Conservation (phyloP, 352 stramenopile genomes). For the Phytophthora syringae region DNA sequence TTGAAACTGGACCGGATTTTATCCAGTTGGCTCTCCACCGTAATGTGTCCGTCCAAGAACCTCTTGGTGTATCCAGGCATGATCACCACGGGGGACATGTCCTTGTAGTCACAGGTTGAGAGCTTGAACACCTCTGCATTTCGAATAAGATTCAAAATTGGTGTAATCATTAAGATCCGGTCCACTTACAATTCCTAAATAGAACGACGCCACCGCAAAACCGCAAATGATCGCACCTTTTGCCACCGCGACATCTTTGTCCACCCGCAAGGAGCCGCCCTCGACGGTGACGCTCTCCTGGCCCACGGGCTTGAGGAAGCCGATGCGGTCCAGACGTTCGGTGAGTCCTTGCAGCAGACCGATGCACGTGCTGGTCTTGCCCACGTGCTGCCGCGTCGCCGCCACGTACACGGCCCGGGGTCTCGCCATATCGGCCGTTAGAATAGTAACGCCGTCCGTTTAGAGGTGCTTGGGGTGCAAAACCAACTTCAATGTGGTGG, state of each 20-base stretch:
- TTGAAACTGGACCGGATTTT: constrained; percentile 80
- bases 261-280: constrained; percentile 76
- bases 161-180: constrained; percentile 17
- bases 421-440: not conserved
- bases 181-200: constrained; percentile 3
- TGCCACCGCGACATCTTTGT: constrained; percentile 91
- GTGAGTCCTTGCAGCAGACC: constrained; percentile 94
- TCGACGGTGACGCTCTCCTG: constrained; percentile 90
- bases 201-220: not conserved
- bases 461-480: too few relatives aligned
- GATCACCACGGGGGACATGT: constrained; percentile 98
- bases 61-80: constrained; percentile 95
- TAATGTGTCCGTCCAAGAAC: constrained; percentile 95
- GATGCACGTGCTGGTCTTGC: constrained; percentile 94
- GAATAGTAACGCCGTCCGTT: constrained; percentile 12
- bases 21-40: constrained; percentile 69
- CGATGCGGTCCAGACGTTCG: constrained; percentile 87
- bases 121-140: constrained; percentile 94
- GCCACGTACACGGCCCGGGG: constrained; percentile 79
- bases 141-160: constrained; percentile 5
- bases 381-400: constrained; percentile 89
- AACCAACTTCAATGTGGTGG: constrained; percentile 15
- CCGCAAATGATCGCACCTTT: constrained; percentile 71
- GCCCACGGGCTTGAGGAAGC: constrained; percentile 96
- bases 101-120: constrained; percentile 90